Conservation (phyloP, 192 early-diverging fungal genomes). For the Funneliformis geosporum region DNA sequence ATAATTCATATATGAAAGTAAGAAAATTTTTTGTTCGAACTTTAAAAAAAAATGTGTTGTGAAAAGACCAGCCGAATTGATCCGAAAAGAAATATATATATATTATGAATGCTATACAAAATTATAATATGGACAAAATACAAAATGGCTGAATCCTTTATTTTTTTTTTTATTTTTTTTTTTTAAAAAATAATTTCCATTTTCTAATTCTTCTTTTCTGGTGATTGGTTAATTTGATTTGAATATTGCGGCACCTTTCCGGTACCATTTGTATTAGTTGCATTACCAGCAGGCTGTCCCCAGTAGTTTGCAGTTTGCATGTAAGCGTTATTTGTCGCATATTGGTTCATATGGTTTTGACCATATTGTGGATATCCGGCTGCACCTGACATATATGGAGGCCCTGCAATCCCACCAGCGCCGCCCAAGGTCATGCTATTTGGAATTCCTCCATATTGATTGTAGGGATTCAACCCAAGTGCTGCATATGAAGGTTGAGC, state of each 20-base stretch:
- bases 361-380: constrained; percentile 10
- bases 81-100: no score
- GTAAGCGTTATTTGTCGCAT: constrained; percentile 12
- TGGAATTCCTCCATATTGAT: constrained; percentile 9
- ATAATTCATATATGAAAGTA: no score
- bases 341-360: constrained; percentile 25
- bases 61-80: no score
- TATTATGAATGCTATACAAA: no score
- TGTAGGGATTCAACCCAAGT: not conserved
- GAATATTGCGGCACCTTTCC: constrained; percentile 16
- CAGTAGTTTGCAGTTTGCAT: constrained; percentile 12
- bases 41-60: no score
- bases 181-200: no score
- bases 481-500: constrained; percentile 10
- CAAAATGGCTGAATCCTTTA: no score
- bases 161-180: no score
- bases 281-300: not conserved
- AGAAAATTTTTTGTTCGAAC: no score
- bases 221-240: constrained; percentile 17
- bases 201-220: constrained; percentile 23
- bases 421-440: constrained; percentile 10
- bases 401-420: not conserved
- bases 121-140: no score
- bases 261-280: constrained; percentile 5
- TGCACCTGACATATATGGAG: constrained; percentile 21